Percentiles rank a stretch among this genome's conserved stretches.
Evolutionary conservation across 805 yeast genomes (phyloP).

Genomic region (Teunomyces gatunensis): DNA sequence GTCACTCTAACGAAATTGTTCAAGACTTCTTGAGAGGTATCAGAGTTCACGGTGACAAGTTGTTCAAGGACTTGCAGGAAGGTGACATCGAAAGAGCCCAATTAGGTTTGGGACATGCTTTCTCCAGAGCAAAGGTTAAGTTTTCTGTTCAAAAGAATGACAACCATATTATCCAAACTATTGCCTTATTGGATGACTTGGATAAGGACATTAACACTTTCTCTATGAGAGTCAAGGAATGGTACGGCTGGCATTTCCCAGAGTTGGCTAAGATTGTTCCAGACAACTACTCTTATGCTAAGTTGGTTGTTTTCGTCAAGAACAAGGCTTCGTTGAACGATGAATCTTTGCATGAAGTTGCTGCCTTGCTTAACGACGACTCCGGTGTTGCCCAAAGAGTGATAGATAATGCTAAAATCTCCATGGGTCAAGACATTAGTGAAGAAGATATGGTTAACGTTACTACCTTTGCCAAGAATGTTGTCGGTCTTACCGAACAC

Average conservation of each 20-base stretch:
- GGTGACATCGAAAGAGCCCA: conserved; percentile 98
- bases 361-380: conserved; percentile 87
- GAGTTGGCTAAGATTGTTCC: conserved; percentile 89
- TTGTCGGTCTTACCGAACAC: conserved; percentile 87
- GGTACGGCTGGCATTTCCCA: conserved; percentile 99
- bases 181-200: conserved; percentile 93
- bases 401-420: conserved; percentile 91
- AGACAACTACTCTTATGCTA: conserved; percentile 85
- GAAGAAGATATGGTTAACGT: conserved; percentile 93
- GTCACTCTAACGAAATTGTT: conserved; percentile 85
- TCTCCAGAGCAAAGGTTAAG: conserved; percentile 98
- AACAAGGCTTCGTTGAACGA: conserved; percentile 87
- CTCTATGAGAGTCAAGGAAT: conserved; percentile 95
- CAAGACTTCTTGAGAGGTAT: conserved; percentile 96
- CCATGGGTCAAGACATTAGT: conserved; percentile 98
- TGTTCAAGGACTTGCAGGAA: conserved; percentile 85
- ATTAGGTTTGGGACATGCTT: conserved; percentile 98
- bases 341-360: conserved; percentile 91
- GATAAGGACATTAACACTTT: conserved; percentile 98
- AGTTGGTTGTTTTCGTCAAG: conserved; percentile 73
- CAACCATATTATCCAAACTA: conserved; percentile 98
- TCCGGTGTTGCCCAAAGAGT: conserved; percentile 86
- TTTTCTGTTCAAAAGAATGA: conserved; percentile 98
- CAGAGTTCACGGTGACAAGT: conserved; percentile 84
- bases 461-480: conserved; percentile 87